Evolutionary conservation across 2,329 filamentous ascomycete genomes (phyloP).

Genomic region (Calcarisporium arbuscula): DNA sequence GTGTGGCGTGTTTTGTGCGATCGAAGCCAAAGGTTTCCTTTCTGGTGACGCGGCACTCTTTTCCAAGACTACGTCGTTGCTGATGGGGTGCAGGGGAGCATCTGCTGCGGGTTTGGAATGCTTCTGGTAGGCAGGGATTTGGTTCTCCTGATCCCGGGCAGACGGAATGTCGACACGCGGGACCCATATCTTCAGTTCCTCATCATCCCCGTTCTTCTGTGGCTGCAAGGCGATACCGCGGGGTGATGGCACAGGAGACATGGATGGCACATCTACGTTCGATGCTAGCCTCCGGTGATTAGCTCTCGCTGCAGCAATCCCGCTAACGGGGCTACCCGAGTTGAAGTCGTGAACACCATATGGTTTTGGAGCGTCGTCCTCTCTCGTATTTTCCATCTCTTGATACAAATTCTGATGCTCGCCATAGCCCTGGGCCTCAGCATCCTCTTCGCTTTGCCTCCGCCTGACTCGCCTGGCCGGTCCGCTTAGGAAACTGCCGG

Average conservation of each 20-base stretch:
- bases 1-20: constrained; percentile 65
- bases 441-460: constrained; percentile 62
- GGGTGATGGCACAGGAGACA: constrained; percentile 24
- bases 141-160: constrained; percentile 77
- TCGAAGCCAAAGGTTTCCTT: constrained; percentile 46
- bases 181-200: constrained; percentile 28
- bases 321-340: constrained; percentile 54
- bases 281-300: constrained; percentile 34
- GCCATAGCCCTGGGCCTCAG: constrained; percentile 35
- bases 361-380: constrained; percentile 30
- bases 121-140: constrained; percentile 64
- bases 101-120: constrained; percentile 50
- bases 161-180: constrained; percentile 51
- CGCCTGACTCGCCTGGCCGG: constrained; percentile 70
- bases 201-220: constrained; percentile 21
- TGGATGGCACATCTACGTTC: constrained; percentile 26
- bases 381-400: constrained; percentile 35
- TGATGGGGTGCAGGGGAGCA: constrained; percentile 44
- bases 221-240: constrained; percentile 13
- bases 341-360: constrained; percentile 41
- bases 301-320: constrained; percentile 36
- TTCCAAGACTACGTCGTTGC: constrained; percentile 32
- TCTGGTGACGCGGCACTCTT: constrained; percentile 42
- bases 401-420: constrained; percentile 32
- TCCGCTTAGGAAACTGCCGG: constrained; percentile 72